Percentiles rank a stretch among this genome's conserved stretches.
phyloP scores from a whole-genome alignment of 768 basidiomycete species.

The Rhizopogon sp. region DNA sequence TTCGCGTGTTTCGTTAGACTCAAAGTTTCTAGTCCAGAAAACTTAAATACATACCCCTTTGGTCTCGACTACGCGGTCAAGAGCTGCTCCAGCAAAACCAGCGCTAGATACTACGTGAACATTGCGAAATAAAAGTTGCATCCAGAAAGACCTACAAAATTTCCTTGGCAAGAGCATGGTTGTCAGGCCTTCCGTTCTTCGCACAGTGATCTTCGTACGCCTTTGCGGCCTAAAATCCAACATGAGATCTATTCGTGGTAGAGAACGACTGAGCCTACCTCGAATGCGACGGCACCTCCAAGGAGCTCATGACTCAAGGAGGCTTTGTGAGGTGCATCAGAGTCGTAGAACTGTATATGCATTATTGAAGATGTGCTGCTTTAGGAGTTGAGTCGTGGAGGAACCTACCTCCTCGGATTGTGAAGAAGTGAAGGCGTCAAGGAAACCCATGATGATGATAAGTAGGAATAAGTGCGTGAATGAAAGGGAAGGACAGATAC shows the following conservation, averaged over 20 bases:
- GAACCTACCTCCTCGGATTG: not conserved
- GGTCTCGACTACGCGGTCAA: slow-evolving; percentile 9
- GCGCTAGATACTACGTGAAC: slow-evolving; percentile 1
- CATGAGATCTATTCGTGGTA: not conserved
- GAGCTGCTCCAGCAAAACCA: slow-evolving; percentile 1
- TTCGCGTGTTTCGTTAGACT: not conserved
- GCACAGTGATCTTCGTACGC: slow-evolving; percentile 9
- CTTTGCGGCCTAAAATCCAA: slow-evolving; percentile 4
- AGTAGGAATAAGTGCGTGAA: not conserved
- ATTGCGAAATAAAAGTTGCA: not conserved
- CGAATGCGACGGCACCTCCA: slow-evolving; percentile 6
- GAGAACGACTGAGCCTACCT: not conserved
- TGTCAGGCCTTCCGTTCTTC: not conserved
- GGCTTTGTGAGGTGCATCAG: slow-evolving; percentile 1
- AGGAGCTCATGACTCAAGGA: not conserved
- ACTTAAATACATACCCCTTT: slow-evolving; percentile 3
- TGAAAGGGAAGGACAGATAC: not conserved
- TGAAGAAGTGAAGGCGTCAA: not conserved
- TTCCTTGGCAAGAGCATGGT: slow-evolving; percentile 9
- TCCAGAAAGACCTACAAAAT: slow-evolving; percentile 1
- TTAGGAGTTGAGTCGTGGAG: not conserved
- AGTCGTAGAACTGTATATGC: not conserved
- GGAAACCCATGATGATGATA: slow-evolving; percentile 3
- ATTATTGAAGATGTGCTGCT: not conserved
- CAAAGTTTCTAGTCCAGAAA: not conserved